phyloP scores from a whole-genome alignment of 2,329 filamentous ascomycete genomes.

The Talaromyces piceae region DNA sequence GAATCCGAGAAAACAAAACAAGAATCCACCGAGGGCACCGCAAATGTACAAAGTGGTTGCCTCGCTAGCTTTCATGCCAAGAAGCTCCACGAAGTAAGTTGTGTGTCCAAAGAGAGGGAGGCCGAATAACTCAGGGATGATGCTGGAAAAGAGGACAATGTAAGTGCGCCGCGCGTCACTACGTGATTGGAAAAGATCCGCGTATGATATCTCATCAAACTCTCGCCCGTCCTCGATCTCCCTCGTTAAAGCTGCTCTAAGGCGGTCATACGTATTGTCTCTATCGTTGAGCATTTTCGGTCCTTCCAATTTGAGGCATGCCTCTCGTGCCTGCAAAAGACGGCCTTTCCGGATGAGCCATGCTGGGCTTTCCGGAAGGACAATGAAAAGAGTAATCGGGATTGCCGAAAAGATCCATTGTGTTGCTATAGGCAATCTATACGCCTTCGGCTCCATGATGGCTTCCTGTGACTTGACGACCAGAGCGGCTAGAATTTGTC shows the following conservation, averaged over 20 bases:
- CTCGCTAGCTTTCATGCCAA: slow-evolving; percentile 22
- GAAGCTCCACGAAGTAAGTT: slow-evolving; percentile 34
- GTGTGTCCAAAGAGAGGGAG: slow-evolving; percentile 38
- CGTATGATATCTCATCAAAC: not conserved
- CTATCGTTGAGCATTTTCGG: not conserved
- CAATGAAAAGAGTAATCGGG: slow-evolving; percentile 37
- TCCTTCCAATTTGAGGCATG: slow-evolving; percentile 7
- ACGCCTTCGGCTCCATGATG: slow-evolving; percentile 6
- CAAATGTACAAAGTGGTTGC: slow-evolving; percentile 40
- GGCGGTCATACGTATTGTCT: not conserved
- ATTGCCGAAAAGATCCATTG: slow-evolving; percentile 50
- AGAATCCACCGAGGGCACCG: slow-evolving; percentile 39
- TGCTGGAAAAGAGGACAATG: slow-evolving; percentile 33
- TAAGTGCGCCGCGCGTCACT: slow-evolving; percentile 22
- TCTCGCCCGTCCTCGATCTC: not conserved
- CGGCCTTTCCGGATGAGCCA: slow-evolving; percentile 11
- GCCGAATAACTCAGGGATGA: slow-evolving; percentile 41
- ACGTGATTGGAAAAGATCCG: slow-evolving; percentile 4
- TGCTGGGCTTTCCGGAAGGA: slow-evolving; percentile 12
- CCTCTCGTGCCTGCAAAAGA: slow-evolving; percentile 6
- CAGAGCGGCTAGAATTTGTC: slow-evolving; percentile 32
- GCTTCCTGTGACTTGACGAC: slow-evolving; percentile 18
- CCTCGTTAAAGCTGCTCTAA: not conserved
- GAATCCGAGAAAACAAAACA: slow-evolving; percentile 39
- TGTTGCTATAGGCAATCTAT: slow-evolving; percentile 44